These are phyloP conservation scores for Bipolaris bicolor DNA, from an alignment of 2,329 filamentous ascomycete genomes.

Conservation along the genomic window DNA sequence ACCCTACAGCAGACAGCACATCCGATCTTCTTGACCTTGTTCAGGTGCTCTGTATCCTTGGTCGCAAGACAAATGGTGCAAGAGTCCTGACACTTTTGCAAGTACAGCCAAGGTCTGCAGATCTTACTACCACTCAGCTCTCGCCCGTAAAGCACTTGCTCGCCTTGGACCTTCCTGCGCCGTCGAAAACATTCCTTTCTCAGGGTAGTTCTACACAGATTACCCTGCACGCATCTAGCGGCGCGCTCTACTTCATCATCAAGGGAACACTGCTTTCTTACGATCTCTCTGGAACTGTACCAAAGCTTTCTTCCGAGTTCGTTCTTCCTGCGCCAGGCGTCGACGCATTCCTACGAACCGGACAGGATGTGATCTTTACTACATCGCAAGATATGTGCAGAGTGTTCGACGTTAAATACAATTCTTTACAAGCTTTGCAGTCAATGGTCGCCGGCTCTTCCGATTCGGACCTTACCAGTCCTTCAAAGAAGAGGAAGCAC, in stretches of 20 bases:
- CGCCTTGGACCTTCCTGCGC: slow-evolving; percentile 36
- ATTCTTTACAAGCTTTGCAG: slow-evolving; percentile 55
- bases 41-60: slow-evolving; percentile 44
- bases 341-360: slow-evolving; percentile 69
- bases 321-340: slow-evolving; percentile 59
- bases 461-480: slow-evolving; percentile 38
- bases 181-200: slow-evolving; percentile 15
- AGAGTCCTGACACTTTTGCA: slow-evolving; percentile 37
- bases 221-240: slow-evolving; percentile 67
- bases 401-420: slow-evolving; percentile 71
- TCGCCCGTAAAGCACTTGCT: slow-evolving; percentile 43
- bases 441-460: slow-evolving; percentile 33
- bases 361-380: slow-evolving; percentile 69
- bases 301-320: slow-evolving; percentile 61
- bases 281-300: slow-evolving; percentile 67
- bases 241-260: slow-evolving; percentile 66
- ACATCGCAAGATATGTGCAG: slow-evolving; percentile 62
- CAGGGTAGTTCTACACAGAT: slow-evolving; percentile 46
- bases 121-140: slow-evolving; percentile 37
- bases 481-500: slow-evolving; percentile 45
- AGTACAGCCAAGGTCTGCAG: slow-evolving; percentile 39
- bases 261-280: slow-evolving; percentile 64
- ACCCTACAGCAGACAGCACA: slow-evolving; percentile 32
- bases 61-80: slow-evolving; percentile 24
- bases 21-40: slow-evolving; percentile 45